phyloP scores from a whole-genome alignment of 2,329 filamentous ascomycete species.

The Neonectria faginata region DNA sequence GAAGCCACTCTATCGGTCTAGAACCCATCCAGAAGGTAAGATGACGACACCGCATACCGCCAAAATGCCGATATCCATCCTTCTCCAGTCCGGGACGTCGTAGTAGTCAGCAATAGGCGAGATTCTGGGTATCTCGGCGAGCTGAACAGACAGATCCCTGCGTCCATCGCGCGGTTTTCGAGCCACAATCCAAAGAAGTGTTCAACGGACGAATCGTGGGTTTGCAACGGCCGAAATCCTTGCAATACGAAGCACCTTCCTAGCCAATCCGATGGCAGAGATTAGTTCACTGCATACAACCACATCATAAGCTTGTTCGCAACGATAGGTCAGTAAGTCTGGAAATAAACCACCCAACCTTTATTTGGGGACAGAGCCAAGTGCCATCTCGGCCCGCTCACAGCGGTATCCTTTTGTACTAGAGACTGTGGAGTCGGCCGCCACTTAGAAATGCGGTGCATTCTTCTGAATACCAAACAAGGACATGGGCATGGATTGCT shows the following conservation, averaged over 20 bases:
- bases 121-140: slow-evolving; percentile 20
- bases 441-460: not conserved
- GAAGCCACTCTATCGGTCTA: slow-evolving; percentile 10
- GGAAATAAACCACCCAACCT: not conserved
- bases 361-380: not conserved
- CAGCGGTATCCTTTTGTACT: not conserved
- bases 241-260: slow-evolving; percentile 11
- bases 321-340: not conserved
- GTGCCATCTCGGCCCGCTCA: slow-evolving; percentile 11
- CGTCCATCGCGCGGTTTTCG: slow-evolving; percentile 20
- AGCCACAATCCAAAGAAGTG: slow-evolving; percentile 4
- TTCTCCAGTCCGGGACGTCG: not conserved
- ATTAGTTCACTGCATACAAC: slow-evolving; percentile 3
- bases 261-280: slow-evolving; percentile 16
- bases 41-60: slow-evolving; percentile 23
- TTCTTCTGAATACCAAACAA: not conserved
- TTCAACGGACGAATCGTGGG: slow-evolving; percentile 5
- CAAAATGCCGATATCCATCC: slow-evolving; percentile 26
- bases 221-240: slow-evolving; percentile 3
- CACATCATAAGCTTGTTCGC: slow-evolving; percentile 19
- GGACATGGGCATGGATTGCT: not conserved
- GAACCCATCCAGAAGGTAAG: slow-evolving; percentile 12
- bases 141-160: slow-evolving; percentile 10
- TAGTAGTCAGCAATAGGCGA: not conserved
- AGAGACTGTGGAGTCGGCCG: slow-evolving; percentile 19